Conservation (phyloP, 2,329 filamentous ascomycete genomes). For the Sporothrix phasma region DNA sequence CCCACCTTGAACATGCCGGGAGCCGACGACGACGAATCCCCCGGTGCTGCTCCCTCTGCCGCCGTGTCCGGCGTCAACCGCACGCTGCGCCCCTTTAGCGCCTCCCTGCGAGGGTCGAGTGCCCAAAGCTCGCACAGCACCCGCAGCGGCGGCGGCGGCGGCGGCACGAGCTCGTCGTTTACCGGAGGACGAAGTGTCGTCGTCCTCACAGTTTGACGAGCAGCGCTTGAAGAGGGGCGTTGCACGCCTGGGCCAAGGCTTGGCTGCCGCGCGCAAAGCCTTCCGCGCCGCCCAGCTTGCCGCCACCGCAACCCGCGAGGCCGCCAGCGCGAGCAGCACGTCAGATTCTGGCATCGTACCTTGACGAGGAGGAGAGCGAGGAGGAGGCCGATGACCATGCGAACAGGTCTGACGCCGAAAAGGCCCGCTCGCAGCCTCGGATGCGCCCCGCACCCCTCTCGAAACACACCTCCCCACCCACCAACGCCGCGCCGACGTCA, state of each 20-base stretch:
- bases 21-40: not conserved
- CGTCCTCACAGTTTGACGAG: not conserved
- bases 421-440: not conserved
- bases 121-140: not conserved
- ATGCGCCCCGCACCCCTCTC: slow-evolving; percentile 18
- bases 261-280: slow-evolving; percentile 40
- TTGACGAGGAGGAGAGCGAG: slow-evolving; percentile 23
- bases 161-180: not conserved
- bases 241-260: slow-evolving; percentile 54
- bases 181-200: not conserved
- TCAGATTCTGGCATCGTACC: slow-evolving; percentile 58
- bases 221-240: not conserved
- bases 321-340: slow-evolving; percentile 69
- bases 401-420: slow-evolving; percentile 17
- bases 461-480: slow-evolving; percentile 54
- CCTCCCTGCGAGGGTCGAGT: not conserved
- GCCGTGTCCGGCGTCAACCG: not conserved
- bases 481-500: slow-evolving; percentile 75
- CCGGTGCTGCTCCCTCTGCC: not conserved
- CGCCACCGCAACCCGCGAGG: slow-evolving; percentile 66
- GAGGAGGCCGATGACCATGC: slow-evolving; percentile 21
- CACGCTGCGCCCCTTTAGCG: not conserved
- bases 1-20: not conserved
- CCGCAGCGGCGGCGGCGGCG: not conserved
- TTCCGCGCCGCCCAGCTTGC: slow-evolving; percentile 76